These are phyloP conservation scores for Cryptomeria japonica DNA, from an alignment of 75 land plant genomes.

Conservation along the genomic window DNA sequence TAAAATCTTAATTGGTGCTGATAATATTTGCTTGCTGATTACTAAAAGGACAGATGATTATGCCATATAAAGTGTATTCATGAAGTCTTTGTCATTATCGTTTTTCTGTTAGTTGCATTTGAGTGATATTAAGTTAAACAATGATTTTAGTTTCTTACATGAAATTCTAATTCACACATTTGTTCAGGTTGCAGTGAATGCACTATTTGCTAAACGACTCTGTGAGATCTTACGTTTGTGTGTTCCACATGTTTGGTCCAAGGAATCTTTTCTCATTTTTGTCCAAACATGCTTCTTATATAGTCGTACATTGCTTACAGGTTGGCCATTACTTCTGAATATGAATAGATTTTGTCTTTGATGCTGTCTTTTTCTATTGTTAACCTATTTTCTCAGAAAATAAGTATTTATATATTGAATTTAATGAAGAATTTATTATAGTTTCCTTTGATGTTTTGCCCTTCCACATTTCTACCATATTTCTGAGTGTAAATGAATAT, in stretches of 20 bases:
- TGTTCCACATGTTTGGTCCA: conserved; percentile 26
- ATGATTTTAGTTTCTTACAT: not conserved
- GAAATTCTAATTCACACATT: not conserved
- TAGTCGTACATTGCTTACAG: conserved; percentile 35
- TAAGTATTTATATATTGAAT: not conserved
- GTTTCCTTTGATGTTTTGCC: not conserved
- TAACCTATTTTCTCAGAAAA: not conserved
- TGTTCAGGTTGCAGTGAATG: conserved; percentile 35
- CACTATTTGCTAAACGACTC: conserved; percentile 28
- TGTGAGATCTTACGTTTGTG: conserved; percentile 25
- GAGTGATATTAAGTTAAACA: not conserved
- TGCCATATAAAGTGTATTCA: not conserved
- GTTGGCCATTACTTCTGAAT: conserved; percentile 7
- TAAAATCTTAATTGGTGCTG: not conserved
- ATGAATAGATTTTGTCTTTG: not conserved
- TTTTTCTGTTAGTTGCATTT: not conserved
- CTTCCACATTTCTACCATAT: not conserved
- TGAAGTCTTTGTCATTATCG: not conserved
- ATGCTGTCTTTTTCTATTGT: not conserved
- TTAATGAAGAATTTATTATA: not conserved
- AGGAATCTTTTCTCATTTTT: conserved; percentile 28
- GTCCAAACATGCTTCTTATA: conserved; percentile 28
- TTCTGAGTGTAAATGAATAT: not conserved
- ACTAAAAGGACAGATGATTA: not conserved
- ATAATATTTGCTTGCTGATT: not conserved